Conservation (phyloP, 2,329 filamentous ascomycete genomes). For the Pseudogymnoascus sp. region DNA sequence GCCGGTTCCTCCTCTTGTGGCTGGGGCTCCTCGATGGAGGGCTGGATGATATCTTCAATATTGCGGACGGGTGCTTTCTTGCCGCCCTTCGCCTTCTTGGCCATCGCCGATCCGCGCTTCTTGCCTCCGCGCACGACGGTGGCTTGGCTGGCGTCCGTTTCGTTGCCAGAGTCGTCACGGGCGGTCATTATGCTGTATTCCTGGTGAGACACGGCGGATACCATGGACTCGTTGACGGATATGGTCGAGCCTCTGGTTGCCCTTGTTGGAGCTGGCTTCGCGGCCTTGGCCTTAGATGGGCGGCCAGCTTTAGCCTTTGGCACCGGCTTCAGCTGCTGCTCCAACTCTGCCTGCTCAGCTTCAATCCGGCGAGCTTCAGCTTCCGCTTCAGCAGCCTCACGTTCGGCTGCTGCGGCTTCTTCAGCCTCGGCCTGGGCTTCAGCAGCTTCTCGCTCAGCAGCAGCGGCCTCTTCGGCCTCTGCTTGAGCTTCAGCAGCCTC, state of each 20-base stretch:
- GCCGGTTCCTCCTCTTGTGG: neutral
- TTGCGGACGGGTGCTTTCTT: slow-evolving; percentile 21
- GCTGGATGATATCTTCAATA: slow-evolving; percentile 22
- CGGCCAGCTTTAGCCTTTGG: neutral
- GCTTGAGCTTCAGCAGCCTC: neutral
- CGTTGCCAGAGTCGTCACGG: slow-evolving; percentile 25
- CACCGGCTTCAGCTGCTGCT: neutral
- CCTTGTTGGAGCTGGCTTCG: slow-evolving; percentile 10
- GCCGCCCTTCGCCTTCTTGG: slow-evolving; percentile 21
- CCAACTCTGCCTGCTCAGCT: neutral
- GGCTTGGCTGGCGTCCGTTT: slow-evolving; percentile 27
- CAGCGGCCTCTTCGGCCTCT: neutral
- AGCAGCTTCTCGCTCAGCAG: neutral
- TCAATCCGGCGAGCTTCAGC: neutral
- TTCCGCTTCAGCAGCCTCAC: neutral
- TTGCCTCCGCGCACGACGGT: slow-evolving; percentile 21
- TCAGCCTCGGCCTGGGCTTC: neutral
- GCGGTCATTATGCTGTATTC: neutral
- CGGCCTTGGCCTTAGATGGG: neutral
- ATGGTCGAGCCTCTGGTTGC: slow-evolving; percentile 19
- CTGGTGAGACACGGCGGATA: slow-evolving; percentile 20
- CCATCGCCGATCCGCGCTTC: slow-evolving; percentile 18
- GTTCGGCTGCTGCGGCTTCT: neutral
- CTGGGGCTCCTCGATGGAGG: slow-evolving; percentile 3
- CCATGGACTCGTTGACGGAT: slow-evolving; percentile 15